A percentile compares a stretch with the other conserved stretches of the same genome.
These are phyloP conservation scores for Penicillium cinerascens DNA, from an alignment of 495 filamentous ascomycete genomes.

Conservation along the genomic window DNA sequence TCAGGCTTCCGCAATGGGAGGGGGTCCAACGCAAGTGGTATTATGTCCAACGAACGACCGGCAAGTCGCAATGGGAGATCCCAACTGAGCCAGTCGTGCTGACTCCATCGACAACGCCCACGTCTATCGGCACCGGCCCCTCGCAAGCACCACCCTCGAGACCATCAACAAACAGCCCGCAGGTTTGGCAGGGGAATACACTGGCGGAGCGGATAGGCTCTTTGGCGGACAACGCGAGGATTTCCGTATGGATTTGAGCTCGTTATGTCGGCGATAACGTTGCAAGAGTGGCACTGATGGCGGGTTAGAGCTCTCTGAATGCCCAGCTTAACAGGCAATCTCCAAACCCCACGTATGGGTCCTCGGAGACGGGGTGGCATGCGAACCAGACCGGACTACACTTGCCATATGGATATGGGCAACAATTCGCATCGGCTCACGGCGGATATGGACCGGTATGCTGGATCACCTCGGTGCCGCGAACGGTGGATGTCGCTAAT, in stretches of 20 bases:
- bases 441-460: constrained; percentile 14
- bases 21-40: constrained; percentile 70
- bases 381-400: constrained; percentile 14
- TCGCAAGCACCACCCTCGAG: constrained; percentile 24
- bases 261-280: constrained; percentile 20
- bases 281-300: constrained; percentile 29
- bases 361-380: constrained; percentile 16
- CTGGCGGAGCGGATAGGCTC: constrained; percentile 14
- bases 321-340: constrained; percentile 18
- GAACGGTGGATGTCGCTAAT: constrained; percentile 1
- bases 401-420: constrained; percentile 3
- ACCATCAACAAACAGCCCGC: constrained; percentile 18
- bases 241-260: constrained; percentile 31
- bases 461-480: neutral
- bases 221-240: constrained; percentile 17
- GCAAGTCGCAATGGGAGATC: constrained; percentile 73
- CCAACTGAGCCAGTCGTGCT: constrained; percentile 59
- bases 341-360: constrained; percentile 10
- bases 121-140: constrained; percentile 28
- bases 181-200: constrained; percentile 6
- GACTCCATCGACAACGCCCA: constrained; percentile 35
- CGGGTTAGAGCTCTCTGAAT: constrained; percentile 29
- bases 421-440: constrained; percentile 1
- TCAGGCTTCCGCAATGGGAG: constrained; percentile 78
- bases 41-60: constrained; percentile 73